These are phyloP conservation scores for Amanita rubescens DNA, from an alignment of 768 basidiomycete genomes.

Conservation along the genomic window DNA sequence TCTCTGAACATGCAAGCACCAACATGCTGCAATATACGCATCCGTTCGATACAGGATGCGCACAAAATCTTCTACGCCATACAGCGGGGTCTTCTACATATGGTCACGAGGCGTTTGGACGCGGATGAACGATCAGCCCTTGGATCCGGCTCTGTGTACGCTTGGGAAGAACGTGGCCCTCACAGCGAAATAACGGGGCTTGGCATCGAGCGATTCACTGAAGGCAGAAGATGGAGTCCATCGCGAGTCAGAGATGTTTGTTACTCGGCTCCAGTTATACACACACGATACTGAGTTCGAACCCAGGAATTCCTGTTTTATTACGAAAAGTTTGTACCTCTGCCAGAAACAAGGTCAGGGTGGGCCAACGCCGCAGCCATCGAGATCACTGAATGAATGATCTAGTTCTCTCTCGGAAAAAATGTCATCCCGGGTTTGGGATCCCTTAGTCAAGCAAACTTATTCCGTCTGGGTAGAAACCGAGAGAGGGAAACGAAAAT, in stretches of 20 bases:
- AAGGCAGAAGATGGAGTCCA: slow-evolving; percentile 77
- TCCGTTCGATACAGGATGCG: slow-evolving; percentile 70
- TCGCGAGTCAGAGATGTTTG: slow-evolving; percentile 77
- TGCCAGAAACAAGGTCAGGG: slow-evolving; percentile 38
- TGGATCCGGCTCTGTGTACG: slow-evolving; percentile 47
- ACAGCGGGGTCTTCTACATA: slow-evolving; percentile 51
- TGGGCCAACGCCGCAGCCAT: slow-evolving; percentile 17
- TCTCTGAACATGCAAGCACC: slow-evolving; percentile 53
- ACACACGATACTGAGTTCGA: slow-evolving; percentile 10
- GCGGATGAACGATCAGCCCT: slow-evolving; percentile 64
- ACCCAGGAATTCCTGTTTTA: slow-evolving; percentile 78
- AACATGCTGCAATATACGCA: slow-evolving; percentile 64
- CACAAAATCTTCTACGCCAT: slow-evolving; percentile 78
- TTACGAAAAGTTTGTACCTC: slow-evolving; percentile 62
- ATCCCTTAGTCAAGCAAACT: slow-evolving; percentile 74
- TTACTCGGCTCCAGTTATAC: slow-evolving; percentile 8
- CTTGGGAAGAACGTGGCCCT: slow-evolving; percentile 72
- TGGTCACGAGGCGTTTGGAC: slow-evolving; percentile 73
- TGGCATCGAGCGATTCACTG: slow-evolving; percentile 81
- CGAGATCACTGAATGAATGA: background rate
- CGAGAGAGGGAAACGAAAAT: slow-evolving; percentile 60
- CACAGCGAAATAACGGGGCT: slow-evolving; percentile 70
- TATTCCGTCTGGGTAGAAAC: slow-evolving; percentile 75
- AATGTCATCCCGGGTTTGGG: slow-evolving; percentile 53
- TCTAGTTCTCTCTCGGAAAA: slow-evolving; percentile 28